These are phyloP conservation scores for Termitomyces sp. DNA, from an alignment of 768 basidiomycete genomes.

Conservation along the genomic window DNA sequence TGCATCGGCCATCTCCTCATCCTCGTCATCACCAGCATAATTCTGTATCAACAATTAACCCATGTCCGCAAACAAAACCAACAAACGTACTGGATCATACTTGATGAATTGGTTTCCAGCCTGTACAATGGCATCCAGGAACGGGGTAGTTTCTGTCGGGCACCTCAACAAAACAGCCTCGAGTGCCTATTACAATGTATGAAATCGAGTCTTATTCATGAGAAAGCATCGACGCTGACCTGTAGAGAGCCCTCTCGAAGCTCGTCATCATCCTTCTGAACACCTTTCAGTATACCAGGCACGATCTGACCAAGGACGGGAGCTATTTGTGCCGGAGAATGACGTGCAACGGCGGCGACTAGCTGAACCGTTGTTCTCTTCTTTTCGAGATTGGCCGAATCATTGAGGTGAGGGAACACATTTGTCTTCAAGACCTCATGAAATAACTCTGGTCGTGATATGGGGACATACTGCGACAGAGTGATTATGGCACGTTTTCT, in stretches of 20 bases:
- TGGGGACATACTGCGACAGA: constrained; percentile 78
- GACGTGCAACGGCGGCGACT: constrained; percentile 73
- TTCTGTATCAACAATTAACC: constrained; percentile 29
- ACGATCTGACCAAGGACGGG: constrained; percentile 60
- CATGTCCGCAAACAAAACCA: not conserved
- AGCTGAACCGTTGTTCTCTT: constrained; percentile 78
- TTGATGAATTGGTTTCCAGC: constrained; percentile 78
- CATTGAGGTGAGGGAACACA: constrained; percentile 55
- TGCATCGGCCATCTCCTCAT: constrained; percentile 68
- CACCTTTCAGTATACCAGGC: constrained; percentile 66
- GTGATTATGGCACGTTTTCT: constrained; percentile 91
- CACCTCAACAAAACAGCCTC: constrained; percentile 84
- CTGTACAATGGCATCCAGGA: constrained; percentile 64
- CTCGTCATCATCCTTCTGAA: constrained; percentile 78
- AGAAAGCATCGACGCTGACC: constrained; percentile 30
- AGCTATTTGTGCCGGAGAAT: constrained; percentile 65
- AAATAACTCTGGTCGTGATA: constrained; percentile 62
- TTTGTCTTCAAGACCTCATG: constrained; percentile 52
- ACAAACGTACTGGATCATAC: constrained; percentile 74
- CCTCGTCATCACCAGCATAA: constrained; percentile 48
- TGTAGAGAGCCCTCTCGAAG: constrained; percentile 77
- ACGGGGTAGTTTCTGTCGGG: constrained; percentile 77
- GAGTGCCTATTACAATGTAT: constrained; percentile 51
- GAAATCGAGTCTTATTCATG: not conserved
- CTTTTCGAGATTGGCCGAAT: constrained; percentile 55